Percentiles rank a stretch among this genome's conserved stretches.
These are phyloP conservation scores for Tetrapisispora nanseiensis DNA, from an alignment of 805 yeast genomes.

Conservation along the genomic window DNA sequence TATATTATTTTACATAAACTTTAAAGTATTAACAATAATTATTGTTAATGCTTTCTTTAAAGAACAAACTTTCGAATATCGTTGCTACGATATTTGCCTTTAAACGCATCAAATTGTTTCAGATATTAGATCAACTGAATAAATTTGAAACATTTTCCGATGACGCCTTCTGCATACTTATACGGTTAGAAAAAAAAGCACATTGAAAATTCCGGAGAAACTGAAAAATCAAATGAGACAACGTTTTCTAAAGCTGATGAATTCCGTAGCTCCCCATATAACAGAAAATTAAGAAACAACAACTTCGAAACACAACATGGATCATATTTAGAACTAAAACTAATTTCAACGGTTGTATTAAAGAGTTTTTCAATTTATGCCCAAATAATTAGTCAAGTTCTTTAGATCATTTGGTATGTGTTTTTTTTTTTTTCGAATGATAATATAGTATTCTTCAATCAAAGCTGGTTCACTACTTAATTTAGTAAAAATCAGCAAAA, in stretches of 20 bases:
- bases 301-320: too few species aligned
- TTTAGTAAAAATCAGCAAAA: slow-evolving; percentile 5
- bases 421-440: neutral
- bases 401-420: neutral
- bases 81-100: neutral
- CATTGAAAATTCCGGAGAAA: neutral
- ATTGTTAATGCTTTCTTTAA: too few species aligned
- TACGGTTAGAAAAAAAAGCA: neutral
- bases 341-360: too few species aligned
- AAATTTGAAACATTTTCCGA: neutral
- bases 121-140: neutral
- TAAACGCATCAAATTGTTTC: neutral
- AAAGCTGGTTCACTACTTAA: neutral
- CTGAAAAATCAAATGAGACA: neutral
- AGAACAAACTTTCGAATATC: too few species aligned
- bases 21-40: too few species aligned
- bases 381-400: too few species aligned
- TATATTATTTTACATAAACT: too few species aligned
- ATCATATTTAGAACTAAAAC: too few species aligned
- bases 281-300: too few species aligned
- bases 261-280: neutral
- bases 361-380: too few species aligned
- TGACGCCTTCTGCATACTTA: neutral
- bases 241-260: neutral
- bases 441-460: too few species aligned